Percentiles rank a stretch among this genome's conserved stretches.
Evolutionary conservation across 2,329 filamentous ascomycete genomes (phyloP).

Genomic region (Fusarium sp.): DNA sequence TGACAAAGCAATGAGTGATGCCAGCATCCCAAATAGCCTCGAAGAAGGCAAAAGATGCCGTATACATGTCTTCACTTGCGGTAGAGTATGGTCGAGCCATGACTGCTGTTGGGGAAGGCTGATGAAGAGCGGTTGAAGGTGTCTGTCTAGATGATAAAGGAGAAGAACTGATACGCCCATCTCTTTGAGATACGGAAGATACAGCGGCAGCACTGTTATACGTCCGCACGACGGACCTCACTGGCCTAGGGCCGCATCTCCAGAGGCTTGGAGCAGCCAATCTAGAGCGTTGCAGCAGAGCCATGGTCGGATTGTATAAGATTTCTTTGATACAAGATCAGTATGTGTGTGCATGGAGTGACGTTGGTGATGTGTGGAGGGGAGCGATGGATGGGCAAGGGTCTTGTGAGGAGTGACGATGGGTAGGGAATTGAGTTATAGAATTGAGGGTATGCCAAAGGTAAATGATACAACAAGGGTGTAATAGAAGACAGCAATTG

Average conservation of each 20-base stretch:
- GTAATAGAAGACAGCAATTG: no score
- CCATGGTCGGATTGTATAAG: slow-evolving; percentile 37
- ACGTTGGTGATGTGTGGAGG: background rate
- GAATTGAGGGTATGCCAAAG: no score
- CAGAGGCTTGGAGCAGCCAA: slow-evolving; percentile 45
- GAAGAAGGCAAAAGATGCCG: slow-evolving; percentile 85
- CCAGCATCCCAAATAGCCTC: slow-evolving; percentile 83
- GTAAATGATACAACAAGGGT: no score
- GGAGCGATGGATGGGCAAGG: background rate
- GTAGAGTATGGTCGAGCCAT: slow-evolving; percentile 45
- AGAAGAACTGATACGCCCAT: background rate
- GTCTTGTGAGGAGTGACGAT: background rate
- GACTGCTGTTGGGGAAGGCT: slow-evolving; percentile 24
- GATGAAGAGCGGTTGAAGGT: slow-evolving; percentile 22
- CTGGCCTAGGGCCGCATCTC: slow-evolving; percentile 34
- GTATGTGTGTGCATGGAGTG: background rate
- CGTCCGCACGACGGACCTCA: slow-evolving; percentile 32
- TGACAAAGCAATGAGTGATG: slow-evolving; percentile 73
- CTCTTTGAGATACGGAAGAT: slow-evolving; percentile 29
- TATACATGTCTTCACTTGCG: slow-evolving; percentile 68
- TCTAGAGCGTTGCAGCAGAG: slow-evolving; percentile 47
- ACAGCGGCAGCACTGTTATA: slow-evolving; percentile 39
- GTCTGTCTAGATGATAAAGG: slow-evolving; percentile 20
- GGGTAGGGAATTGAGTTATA: no score
- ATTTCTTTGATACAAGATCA: slow-evolving; percentile 30